These are phyloP conservation scores for Racocetra persica DNA, from an alignment of 371 early-diverging fungal species.

Conservation along the genomic window DNA sequence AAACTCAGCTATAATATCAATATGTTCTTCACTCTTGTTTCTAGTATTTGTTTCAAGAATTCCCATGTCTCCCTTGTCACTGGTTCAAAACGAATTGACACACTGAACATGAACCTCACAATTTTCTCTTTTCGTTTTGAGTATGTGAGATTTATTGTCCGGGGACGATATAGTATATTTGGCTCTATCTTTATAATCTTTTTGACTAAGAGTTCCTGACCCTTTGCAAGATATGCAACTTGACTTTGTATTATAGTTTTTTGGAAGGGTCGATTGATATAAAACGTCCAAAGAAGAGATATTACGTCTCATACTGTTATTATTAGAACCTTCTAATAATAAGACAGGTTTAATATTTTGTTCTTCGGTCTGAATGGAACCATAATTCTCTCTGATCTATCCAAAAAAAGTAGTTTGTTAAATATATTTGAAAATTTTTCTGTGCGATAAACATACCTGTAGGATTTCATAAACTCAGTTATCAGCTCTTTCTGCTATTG, in stretches of 20 bases:
- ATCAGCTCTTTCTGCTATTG: not conserved
- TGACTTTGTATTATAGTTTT: conserved; percentile 11
- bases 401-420: not conserved
- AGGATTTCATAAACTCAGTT: not conserved
- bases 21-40: not conserved
- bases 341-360: not conserved
- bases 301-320: not conserved
- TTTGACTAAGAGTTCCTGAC: not conserved
- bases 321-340: not conserved
- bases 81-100: no score
- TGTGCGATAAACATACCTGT: not conserved
- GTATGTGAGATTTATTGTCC: not conserved
- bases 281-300: not conserved
- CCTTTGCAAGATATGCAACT: not conserved
- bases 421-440: not conserved
- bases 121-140: not conserved
- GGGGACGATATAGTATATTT: not conserved
- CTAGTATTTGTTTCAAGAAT: not conserved
- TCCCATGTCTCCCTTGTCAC: not conserved
- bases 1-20: conserved; percentile 2
- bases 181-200: not conserved
- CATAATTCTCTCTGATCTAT: not conserved
- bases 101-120: not conserved
- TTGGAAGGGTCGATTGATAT: conserved; percentile 12
- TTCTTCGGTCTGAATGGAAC: not conserved